Evolutionary conservation across 2,329 filamentous ascomycete genomes (phyloP), one percentile per base, ranked within the genome.

Genomic region (Celoporthe dispersa): DNA sequence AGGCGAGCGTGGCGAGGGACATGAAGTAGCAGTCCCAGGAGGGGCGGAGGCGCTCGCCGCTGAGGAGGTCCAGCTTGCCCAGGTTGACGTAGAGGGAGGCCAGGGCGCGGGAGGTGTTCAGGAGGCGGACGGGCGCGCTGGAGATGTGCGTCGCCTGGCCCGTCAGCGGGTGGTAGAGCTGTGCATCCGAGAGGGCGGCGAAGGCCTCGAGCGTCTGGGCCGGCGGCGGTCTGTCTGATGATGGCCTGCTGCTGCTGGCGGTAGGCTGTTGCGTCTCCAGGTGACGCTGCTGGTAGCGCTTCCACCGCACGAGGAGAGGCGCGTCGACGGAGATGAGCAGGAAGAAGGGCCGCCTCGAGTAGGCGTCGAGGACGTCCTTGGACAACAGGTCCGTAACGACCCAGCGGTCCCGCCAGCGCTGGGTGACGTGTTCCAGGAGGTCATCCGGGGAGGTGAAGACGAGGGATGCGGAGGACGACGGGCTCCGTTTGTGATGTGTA

Each of bases 21-120:
- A 99, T 99, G 79, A 99, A 99, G 83, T 99, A 99, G 76, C 92
- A 91, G 81, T 99, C 96, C 96, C 96, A 99, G 64, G 89, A 91
- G 0, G 96, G 96, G 1, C 96, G 90, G 48, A 99, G 85, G 1
- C 96, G 91, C 75, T 92, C 88, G 44, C 91, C 87, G 76, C 96
- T 90, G 1, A 91, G 86, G 35, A 99, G 87, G 78, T 97, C 88
- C 9, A 98, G 86, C 62, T 88, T 87, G 64, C 87, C 85, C 1
- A 99, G 87, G 11, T 92, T 91, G 3, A 86, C 84, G 79, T 94
- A 90, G 7, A 98, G 86, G 74, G 91, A 87, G 12, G 88, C 83
- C 1, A 97, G 81, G 35, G 91, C 91, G 22, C 88, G 85, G 0
- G 92, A 92, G 2, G 92, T 91, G 83, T 99, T 99, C 76, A 98